phyloP scores from a whole-genome alignment of 192 early-diverging fungal genomes.

The Coemansia sp. region DNA sequence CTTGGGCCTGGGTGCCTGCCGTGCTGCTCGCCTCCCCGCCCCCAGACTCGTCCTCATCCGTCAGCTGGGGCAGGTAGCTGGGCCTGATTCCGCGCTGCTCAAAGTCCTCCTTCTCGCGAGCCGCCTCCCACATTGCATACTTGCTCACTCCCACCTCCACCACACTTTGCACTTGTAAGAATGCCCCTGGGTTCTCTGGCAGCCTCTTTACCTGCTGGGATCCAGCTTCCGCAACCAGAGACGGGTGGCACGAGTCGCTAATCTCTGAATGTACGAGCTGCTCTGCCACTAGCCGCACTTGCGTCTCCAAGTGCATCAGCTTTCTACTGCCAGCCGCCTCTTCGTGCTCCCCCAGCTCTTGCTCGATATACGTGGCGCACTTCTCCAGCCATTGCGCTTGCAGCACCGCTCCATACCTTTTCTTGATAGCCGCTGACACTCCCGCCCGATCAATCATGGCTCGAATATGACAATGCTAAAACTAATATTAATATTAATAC shows the following conservation, averaged over 20 bases:
- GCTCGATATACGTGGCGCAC: conserved; percentile 38
- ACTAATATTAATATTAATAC: not conserved
- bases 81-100: conserved; percentile 49
- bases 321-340: not conserved
- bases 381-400: conserved; percentile 40
- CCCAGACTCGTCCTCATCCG: conserved; percentile 16
- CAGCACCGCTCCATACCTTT: conserved; percentile 25
- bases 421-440: conserved; percentile 20
- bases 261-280: conserved; percentile 51
- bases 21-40: conserved; percentile 19
- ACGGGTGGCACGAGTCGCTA: conserved; percentile 37
- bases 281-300: conserved; percentile 41
- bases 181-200: conserved; percentile 18
- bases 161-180: conserved; percentile 50
- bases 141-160: conserved; percentile 51
- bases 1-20: conserved; percentile 6
- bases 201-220: conserved; percentile 11
- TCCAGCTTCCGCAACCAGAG: conserved; percentile 5
- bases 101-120: conserved; percentile 51
- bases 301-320: conserved; percentile 28
- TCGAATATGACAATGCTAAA: not conserved
- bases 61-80: conserved; percentile 34
- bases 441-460: conserved; percentile 39
- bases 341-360: conserved; percentile 13
- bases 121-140: conserved; percentile 51